These are phyloP conservation scores for Dothistroma pini DNA, from an alignment of 2,329 filamentous ascomycete species.

Conservation along the genomic window DNA sequence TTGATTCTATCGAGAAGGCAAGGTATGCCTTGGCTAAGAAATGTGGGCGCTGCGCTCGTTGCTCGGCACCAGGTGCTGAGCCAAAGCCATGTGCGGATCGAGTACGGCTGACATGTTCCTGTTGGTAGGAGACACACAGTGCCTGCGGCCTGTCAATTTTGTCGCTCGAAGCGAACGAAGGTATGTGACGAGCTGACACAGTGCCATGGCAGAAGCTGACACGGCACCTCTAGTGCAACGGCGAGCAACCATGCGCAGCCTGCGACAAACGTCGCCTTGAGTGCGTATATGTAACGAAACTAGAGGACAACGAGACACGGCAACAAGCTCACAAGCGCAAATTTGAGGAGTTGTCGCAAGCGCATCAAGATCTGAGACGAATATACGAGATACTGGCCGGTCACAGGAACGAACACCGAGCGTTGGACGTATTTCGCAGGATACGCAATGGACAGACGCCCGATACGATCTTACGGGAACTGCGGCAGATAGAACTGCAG, in stretches of 20 bases:
- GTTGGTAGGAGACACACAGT: constrained; percentile 1
- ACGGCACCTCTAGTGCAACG: constrained; percentile 5
- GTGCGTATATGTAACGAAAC: constrained; percentile 17
- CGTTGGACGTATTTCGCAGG: constrained; percentile 10
- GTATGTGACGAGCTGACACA: background rate
- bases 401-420: constrained; percentile 1
- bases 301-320: constrained; percentile 18
- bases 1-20: background rate
- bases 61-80: background rate
- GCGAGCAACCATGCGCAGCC: constrained; percentile 9
- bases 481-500: background rate
- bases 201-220: background rate
- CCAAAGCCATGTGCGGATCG: background rate
- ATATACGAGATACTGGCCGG: constrained; percentile 4
- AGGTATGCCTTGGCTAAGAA: background rate
- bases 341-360: constrained; percentile 16
- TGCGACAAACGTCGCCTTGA: constrained; percentile 5
- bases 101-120: background rate
- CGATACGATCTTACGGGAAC: constrained; percentile 8
- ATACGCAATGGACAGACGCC: constrained; percentile 11
- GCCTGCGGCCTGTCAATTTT: constrained; percentile 8
- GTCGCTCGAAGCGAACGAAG: background rate
- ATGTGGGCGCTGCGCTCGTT: background rate
- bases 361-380: constrained; percentile 8
- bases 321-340: constrained; percentile 20